These are phyloP conservation scores for Umbilicus rupestris DNA, from an alignment of 164 flowering plant genomes.

Conservation along the genomic window DNA sequence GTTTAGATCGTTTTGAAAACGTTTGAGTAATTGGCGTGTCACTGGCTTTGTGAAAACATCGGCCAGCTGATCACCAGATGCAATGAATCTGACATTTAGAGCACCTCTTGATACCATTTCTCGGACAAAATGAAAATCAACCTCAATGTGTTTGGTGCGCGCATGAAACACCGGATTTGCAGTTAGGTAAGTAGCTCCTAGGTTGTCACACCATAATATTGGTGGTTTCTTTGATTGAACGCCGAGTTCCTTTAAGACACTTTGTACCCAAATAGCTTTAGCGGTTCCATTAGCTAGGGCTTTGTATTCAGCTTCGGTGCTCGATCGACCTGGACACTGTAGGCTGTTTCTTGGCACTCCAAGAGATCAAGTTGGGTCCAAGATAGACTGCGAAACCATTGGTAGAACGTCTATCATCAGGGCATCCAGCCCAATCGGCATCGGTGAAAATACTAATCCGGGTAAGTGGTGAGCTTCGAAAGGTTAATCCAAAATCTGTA, in stretches of 20 bases:
- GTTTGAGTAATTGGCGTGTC: too few relatives aligned
- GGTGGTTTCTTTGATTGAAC: not conserved
- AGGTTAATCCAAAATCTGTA: too few relatives aligned
- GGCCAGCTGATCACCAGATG: not conserved
- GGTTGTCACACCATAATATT: not conserved
- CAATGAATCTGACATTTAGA: not conserved
- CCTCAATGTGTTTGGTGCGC: not conserved
- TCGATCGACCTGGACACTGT: not conserved
- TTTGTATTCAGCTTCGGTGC: not conserved
- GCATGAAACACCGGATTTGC: not conserved
- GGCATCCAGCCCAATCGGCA: not conserved
- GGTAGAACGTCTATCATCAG: not conserved
- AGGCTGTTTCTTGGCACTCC: not conserved
- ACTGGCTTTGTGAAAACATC: not conserved
- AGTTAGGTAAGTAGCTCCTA: not conserved
- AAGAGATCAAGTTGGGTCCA: not conserved
- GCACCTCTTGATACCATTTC: not conserved
- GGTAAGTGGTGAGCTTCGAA: too few relatives aligned
- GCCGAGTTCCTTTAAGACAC: not conserved
- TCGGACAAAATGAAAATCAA: not conserved
- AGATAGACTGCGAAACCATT: not conserved
- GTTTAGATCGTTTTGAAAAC: too few relatives aligned
- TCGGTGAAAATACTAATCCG: not conserved
- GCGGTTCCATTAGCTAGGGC: not conserved
- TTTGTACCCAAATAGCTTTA: not conserved